These are phyloP conservation scores for Cenchrus americanus DNA, from an alignment of 176 grass and related monocot species.

Conservation along the genomic window DNA sequence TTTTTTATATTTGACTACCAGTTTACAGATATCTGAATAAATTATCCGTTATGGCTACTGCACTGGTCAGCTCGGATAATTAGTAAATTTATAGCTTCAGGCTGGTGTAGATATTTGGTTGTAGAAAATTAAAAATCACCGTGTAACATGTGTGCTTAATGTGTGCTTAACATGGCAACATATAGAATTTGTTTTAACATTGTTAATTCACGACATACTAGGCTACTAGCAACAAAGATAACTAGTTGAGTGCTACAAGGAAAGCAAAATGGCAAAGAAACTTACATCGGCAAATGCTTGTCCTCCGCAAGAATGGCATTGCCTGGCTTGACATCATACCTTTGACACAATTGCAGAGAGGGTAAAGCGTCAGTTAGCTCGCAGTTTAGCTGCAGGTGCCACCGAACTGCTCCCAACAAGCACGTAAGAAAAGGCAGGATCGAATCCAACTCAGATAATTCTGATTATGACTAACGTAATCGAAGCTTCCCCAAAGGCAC, in stretches of 20 bases:
- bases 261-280: neutral
- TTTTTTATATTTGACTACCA: conserved; percentile 7
- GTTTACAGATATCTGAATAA: neutral
- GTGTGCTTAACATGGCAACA: neutral
- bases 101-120: neutral
- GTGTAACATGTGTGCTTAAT: no score
- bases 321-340: conserved; percentile 68
- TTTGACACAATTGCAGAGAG: conserved; percentile 24
- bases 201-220: neutral
- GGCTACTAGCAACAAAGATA: neutral
- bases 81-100: neutral
- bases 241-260: neutral
- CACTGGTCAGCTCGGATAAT: neutral
- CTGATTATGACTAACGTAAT: neutral
- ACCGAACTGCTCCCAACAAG: neutral
- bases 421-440: neutral
- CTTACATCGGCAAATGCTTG: conserved; percentile 82
- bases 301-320: conserved; percentile 75
- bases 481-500: neutral
- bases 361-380: conserved; percentile 16
- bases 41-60: neutral
- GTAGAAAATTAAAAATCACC: neutral
- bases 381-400: neutral
- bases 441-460: neutral
- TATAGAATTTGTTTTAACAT: neutral